phyloP scores from a whole-genome alignment of 257 asterid species.

The Fraxinus anomala region DNA sequence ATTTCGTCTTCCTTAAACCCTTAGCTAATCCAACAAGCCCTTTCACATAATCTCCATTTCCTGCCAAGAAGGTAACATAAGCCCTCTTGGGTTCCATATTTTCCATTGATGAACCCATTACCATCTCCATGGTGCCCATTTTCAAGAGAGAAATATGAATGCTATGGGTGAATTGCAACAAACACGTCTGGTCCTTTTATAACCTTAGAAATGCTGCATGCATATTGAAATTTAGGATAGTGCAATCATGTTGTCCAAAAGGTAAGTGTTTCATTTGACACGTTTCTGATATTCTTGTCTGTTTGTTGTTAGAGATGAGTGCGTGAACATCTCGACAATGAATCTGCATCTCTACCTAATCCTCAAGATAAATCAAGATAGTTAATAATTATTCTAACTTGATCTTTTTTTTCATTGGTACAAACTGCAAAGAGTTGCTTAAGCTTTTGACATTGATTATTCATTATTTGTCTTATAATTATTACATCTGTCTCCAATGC shows the following conservation, averaged over 20 bases:
- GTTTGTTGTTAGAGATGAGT: conserved; percentile 1
- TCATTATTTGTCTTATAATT: neutral
- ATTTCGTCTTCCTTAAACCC: conserved; percentile 38
- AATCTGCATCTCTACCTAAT: neutral
- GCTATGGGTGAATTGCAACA: neutral
- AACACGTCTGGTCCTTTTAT: conserved; percentile 8
- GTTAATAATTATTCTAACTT: neutral
- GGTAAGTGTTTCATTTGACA: conserved; percentile 19
- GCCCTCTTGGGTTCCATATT: conserved; percentile 22
- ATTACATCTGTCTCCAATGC: neutral
- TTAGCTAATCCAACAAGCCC: conserved; percentile 49
- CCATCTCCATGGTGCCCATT: conserved; percentile 1
- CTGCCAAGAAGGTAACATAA: conserved; percentile 43
- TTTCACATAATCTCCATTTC: conserved; percentile 41
- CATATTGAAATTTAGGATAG: neutral
- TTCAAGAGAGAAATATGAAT: neutral
- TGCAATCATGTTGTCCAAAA: conserved; percentile 26
- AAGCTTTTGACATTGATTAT: neutral
- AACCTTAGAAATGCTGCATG: conserved; percentile 6
- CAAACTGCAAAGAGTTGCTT: neutral
- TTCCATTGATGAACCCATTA: neutral
- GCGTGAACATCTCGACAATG: neutral
- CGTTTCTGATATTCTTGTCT: conserved; percentile 17
- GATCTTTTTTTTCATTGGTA: neutral
- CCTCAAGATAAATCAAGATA: neutral